A percentile compares a stretch with the other conserved stretches of the same genome.
Conservation (phyloP, 2,329 filamentous ascomycete genomes). For the Cytospora mali region DNA sequence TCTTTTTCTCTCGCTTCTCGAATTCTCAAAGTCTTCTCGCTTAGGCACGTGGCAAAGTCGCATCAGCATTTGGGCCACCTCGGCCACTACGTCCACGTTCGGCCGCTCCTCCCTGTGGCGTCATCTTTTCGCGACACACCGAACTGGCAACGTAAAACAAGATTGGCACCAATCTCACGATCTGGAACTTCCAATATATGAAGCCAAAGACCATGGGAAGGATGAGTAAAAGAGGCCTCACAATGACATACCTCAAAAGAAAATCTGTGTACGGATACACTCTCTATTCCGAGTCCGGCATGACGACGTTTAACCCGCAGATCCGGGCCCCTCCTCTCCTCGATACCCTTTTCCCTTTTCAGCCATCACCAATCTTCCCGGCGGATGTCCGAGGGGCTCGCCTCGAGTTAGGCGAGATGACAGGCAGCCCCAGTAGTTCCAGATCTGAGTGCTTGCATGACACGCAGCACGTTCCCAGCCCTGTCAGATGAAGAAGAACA, state of each 20-base stretch:
- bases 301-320: not conserved
- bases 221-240: not conserved
- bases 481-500: not conserved
- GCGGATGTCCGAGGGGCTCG: conserved; percentile 8
- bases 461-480: not conserved
- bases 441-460: not conserved
- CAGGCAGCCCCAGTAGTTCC: not conserved
- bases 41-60: conserved; percentile 27
- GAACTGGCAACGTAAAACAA: not conserved
- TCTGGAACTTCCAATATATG: too few relatives aligned
- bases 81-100: conserved; percentile 13
- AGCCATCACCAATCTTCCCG: not conserved
- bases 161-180: conserved; percentile 14
- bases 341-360: not conserved
- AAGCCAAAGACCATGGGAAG: too few relatives aligned
- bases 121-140: not conserved
- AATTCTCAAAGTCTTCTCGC: conserved; percentile 23
- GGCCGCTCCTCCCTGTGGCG: conserved; percentile 9
- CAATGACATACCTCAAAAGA: not conserved
- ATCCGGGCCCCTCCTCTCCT: not conserved
- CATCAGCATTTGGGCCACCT: conserved; percentile 26
- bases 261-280: not conserved
- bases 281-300: not conserved
- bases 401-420: conserved; percentile 22
- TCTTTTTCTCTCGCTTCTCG: not conserved